Conservation (phyloP, 371 early-diverging fungal species). For the Mucor saturninus region DNA sequence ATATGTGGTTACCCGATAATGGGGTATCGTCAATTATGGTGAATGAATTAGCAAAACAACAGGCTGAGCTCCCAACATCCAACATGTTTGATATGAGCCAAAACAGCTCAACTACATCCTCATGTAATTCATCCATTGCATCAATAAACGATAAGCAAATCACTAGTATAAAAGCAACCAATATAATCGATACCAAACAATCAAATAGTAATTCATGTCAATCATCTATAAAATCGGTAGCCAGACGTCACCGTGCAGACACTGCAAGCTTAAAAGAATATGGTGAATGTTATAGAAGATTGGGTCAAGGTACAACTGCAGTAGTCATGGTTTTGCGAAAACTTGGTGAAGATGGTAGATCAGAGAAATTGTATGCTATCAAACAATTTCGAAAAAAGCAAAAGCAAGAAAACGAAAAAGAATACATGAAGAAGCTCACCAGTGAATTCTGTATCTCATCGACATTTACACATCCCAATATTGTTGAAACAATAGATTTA, state of each 20-base stretch:
- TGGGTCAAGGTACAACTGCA: slow-evolving; percentile 93
- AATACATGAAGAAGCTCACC: slow-evolving; percentile 89
- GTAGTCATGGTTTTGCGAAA: slow-evolving; percentile 88
- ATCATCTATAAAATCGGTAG: slow-evolving; percentile 13
- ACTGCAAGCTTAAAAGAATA: slow-evolving; percentile 68
- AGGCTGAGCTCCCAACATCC: slow-evolving; percentile 13
- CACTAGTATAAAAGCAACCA: background rate
- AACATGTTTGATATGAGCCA: slow-evolving; percentile 17
- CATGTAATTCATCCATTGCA: slow-evolving; percentile 21
- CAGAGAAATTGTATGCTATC: slow-evolving; percentile 84
- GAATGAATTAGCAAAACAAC: slow-evolving; percentile 29
- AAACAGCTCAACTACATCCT: slow-evolving; percentile 25
- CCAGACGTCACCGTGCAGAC: slow-evolving; percentile 29
- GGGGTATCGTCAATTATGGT: slow-evolving; percentile 22
- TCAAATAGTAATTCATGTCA: slow-evolving; percentile 13
- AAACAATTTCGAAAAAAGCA: slow-evolving; percentile 90
- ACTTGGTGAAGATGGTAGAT: slow-evolving; percentile 41
- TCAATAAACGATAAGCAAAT: slow-evolving; percentile 11
- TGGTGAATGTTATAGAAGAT: slow-evolving; percentile 75
- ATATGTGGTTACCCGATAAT: slow-evolving; percentile 32
- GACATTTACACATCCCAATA: slow-evolving; percentile 79
- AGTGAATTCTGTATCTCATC: slow-evolving; percentile 89
- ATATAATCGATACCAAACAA: slow-evolving; percentile 2
- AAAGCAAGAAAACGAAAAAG: slow-evolving; percentile 83
- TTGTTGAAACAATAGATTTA: slow-evolving; percentile 90